Base-by-base conservation (phyloP, 495 filamentous ascomycete genomes). In the Aspergillus homomorphus region DNA sequence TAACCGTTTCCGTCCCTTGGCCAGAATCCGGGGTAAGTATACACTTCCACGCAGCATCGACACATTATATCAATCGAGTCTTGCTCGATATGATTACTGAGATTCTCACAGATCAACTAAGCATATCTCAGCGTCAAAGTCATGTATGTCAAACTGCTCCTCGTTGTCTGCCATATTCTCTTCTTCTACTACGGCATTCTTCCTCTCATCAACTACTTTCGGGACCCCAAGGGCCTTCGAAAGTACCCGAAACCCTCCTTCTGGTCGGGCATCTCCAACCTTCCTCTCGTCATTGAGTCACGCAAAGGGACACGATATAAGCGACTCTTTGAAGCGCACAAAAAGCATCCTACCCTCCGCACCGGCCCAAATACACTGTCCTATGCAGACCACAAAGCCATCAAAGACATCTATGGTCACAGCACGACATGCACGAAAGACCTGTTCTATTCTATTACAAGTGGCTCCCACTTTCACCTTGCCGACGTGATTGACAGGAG, bases 391-490 rank as follows among this genome's bases (percentile, higher is more conserved):
- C 62, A 15, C 23, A 44, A 15, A 10, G 80, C 79, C 7, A 79
- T 80, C 57, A 75, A 75, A 57, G 79, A 81, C 53, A 81, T 82
- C 45, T 82, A 82, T 57, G 77, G 77, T 22, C 80, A 82, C 58
- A 65, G 64, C 24, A 78, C 79, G 0, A 60, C 59, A 45, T 79
- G 74, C 50, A 64, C 62, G 53, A 83, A 82, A 52, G 78, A 79
- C 54, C 50, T 57, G 3, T 69, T 71, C 7, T 83, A 83, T 66
- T 63, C 58, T 2, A 56, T 63, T 4, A 54, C 65, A 1, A 44
- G 66, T 9, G 77, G 77, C 5, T 57, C 64, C 1, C 76, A 78
- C 45, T 64, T 53, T 20, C 69, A 77, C 49, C 67, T 78, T 1
- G 71, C 70, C 12, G 71, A 80, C 59, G 70, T 76, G 2, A 59